Percentiles rank a stretch among this genome's conserved stretches.
Conservation (phyloP, 2,329 filamentous ascomycete genomes). For the Pseudocercospora pini-densiflorae region DNA sequence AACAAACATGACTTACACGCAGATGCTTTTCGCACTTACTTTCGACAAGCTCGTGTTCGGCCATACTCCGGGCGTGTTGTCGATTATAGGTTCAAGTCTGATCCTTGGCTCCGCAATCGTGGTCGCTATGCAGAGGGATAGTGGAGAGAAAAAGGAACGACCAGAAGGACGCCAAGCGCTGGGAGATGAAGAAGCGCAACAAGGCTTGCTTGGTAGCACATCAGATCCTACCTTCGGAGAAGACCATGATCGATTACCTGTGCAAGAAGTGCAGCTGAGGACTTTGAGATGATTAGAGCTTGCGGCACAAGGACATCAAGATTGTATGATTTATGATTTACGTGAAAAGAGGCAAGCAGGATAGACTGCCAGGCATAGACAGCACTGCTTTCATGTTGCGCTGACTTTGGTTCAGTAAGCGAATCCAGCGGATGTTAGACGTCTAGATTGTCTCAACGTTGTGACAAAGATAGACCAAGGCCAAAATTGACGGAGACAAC, state of each 20-base stretch:
- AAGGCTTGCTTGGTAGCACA: constrained; percentile 26
- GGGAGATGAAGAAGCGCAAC: constrained; percentile 33
- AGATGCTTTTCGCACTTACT: constrained; percentile 70
- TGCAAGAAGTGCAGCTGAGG: neutral
- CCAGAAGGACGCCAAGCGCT: constrained; percentile 8
- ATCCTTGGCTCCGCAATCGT: constrained; percentile 70
- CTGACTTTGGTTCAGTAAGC: neutral
- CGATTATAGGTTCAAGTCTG: constrained; percentile 64
- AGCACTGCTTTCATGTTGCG: neutral
- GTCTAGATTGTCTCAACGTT: neutral
- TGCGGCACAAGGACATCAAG: neutral
- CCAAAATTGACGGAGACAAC: too few species aligned
- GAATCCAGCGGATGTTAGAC: neutral
- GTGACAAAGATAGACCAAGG: too few species aligned
- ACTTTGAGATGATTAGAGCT: neutral
- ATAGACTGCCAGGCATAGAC: neutral
- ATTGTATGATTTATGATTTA: neutral
- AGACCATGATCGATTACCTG: constrained; percentile 22
- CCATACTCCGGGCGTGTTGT: constrained; percentile 60
- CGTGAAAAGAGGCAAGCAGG: neutral
- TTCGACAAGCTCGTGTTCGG: constrained; percentile 69
- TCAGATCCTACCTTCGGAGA: constrained; percentile 24
- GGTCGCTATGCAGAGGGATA: constrained; percentile 60
- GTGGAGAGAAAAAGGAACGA: constrained; percentile 15
- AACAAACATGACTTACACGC: constrained; percentile 70